A percentile compares a stretch with the other conserved stretches of the same genome.
These are phyloP conservation scores for Fomitopsis palustris DNA, from an alignment of 1,284 basidiomycete species.

Conservation along the genomic window DNA sequence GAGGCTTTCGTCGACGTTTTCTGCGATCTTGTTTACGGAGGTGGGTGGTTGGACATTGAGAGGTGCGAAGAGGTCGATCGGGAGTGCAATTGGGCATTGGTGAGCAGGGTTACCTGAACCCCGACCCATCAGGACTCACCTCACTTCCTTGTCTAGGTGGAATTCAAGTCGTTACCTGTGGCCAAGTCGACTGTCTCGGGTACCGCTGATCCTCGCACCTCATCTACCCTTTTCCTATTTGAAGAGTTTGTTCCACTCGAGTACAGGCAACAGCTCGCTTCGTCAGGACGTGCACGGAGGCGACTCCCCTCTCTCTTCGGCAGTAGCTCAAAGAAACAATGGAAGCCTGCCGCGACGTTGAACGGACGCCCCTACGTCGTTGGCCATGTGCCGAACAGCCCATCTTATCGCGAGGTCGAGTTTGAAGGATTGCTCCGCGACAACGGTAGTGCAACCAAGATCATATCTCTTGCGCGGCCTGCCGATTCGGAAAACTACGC, in stretches of 20 bases:
- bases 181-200: constrained; percentile 27
- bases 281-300: constrained; percentile 27
- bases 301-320: constrained; percentile 37
- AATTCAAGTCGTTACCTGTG: constrained; percentile 74
- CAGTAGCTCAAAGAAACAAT: constrained; percentile 43
- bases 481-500: constrained; percentile 6
- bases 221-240: constrained; percentile 68
- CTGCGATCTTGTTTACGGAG: constrained; percentile 80
- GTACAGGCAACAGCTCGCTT: constrained; percentile 73
- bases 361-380: constrained; percentile 74
- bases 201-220: constrained; percentile 48
- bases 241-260: constrained; percentile 88
- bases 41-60: constrained; percentile 77
- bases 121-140: constrained; percentile 1
- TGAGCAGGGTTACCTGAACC: constrained; percentile 35
- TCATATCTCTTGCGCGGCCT: constrained; percentile 43
- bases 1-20: constrained; percentile 87
- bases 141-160: constrained; percentile 50
- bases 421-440: constrained; percentile 74
- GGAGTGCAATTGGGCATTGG: constrained; percentile 90
- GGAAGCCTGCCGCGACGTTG: constrained; percentile 75
- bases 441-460: constrained; percentile 51
- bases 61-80: constrained; percentile 71
- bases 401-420: constrained; percentile 65
- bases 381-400: constrained; percentile 62